These are phyloP conservation scores for Anisogramma anomala DNA, from an alignment of 2,329 filamentous ascomycete genomes.

Conservation along the genomic window DNA sequence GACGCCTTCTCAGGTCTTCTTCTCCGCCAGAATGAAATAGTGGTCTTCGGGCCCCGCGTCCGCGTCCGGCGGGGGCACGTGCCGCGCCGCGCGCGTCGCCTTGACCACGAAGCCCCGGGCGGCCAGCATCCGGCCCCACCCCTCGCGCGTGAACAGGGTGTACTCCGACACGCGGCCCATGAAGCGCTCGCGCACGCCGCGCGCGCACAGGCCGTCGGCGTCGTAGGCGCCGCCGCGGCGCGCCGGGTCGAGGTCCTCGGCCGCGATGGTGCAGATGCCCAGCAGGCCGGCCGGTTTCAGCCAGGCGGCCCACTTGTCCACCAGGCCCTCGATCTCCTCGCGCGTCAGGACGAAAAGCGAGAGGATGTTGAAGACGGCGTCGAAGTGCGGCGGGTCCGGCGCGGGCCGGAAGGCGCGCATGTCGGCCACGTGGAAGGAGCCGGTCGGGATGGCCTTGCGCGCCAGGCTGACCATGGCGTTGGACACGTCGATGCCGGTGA, in stretches of 20 bases:
- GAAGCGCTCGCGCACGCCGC: conserved; percentile 1
- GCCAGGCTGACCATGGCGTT: conserved; percentile 19
- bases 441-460: conserved; percentile 18
- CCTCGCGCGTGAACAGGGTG: conserved; percentile 1
- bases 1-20: too few relatives aligned
- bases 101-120: not conserved
- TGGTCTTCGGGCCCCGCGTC: not conserved
- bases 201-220: conserved; percentile 1
- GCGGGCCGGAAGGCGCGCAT: conserved; percentile 16
- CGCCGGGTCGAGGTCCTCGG: conserved; percentile 4
- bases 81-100: not conserved
- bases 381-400: conserved; percentile 15
- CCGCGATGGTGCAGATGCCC: conserved; percentile 7
- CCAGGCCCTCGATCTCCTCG: conserved; percentile 17
- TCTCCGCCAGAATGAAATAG: conserved; percentile 1
- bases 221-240: not conserved
- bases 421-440: conserved; percentile 18
- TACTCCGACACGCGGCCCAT: conserved; percentile 1
- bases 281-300: conserved; percentile 16
- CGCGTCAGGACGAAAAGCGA: conserved; percentile 20
- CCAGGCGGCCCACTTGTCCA: conserved; percentile 9
- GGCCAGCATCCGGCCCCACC: conserved; percentile 1
- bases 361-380: conserved; percentile 20
- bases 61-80: conserved; percentile 1
- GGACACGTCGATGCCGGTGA: conserved; percentile 22